Evolutionary conservation across 129 eudicot species (phyloP).

Genomic region (Erigeron canadensis): DNA sequence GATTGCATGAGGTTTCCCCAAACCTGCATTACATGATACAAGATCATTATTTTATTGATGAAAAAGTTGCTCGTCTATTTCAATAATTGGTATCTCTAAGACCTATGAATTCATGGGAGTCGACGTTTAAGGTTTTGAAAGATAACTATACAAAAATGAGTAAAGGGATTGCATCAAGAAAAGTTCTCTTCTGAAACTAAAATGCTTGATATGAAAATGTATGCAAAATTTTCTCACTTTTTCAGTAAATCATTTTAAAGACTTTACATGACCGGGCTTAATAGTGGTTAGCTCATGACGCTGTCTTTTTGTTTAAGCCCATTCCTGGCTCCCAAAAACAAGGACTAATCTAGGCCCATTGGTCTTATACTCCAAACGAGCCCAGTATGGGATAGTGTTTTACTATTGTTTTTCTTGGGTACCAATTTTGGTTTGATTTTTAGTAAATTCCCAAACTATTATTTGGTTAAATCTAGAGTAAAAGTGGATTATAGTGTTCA

Average conservation of each 20-base stretch:
- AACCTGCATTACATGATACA: constrained; percentile 42
- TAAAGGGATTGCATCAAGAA: not conserved
- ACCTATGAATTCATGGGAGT: not conserved
- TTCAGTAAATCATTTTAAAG: not conserved
- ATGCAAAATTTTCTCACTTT: not conserved
- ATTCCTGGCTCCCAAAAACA: not conserved
- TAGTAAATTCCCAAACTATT: too few species aligned
- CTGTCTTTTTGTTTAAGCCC: not conserved
- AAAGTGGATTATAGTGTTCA: too few species aligned
- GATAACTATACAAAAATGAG: not conserved
- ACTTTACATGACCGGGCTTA: not conserved
- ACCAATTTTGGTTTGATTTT: too few species aligned
- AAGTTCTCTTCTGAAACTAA: not conserved
- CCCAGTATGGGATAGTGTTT: not conserved
- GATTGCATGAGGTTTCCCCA: constrained; percentile 80
- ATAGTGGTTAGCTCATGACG: not conserved
- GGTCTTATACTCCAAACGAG: not conserved
- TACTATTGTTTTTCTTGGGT: too few species aligned
- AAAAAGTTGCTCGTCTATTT: not conserved
- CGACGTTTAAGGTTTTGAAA: not conserved
- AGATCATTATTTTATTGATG: not conserved
- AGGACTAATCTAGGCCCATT: not conserved
- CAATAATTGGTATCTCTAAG: not conserved
- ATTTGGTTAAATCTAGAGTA: too few species aligned
- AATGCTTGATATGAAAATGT: not conserved